phyloP scores from a whole-genome alignment of 306 rosid species.

The Mimosa bimucronata region DNA sequence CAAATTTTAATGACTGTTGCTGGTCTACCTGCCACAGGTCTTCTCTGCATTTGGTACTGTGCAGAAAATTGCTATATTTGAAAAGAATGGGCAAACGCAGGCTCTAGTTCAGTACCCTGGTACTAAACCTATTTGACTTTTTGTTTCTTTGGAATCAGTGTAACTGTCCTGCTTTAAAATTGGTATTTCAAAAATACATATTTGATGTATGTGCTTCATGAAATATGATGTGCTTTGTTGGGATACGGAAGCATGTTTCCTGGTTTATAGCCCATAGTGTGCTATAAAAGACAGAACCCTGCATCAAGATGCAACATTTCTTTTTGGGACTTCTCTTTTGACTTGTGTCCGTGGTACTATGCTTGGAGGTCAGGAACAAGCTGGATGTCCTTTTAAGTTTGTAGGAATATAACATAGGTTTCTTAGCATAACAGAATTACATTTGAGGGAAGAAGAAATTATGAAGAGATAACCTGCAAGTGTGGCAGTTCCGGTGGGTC shows the following conservation, averaged over 20 bases:
- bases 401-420: background rate
- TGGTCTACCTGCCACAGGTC: constrained; percentile 54
- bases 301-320: background rate
- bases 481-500: background rate
- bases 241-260: background rate
- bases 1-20: constrained; percentile 28
- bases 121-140: constrained; percentile 41
- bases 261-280: background rate
- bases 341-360: background rate
- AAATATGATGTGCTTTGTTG: background rate
- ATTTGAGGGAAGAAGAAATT: background rate
- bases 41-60: constrained; percentile 78
- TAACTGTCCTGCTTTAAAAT: background rate
- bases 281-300: background rate
- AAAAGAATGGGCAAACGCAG: constrained; percentile 87
- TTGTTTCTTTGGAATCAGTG: constrained; percentile 13
- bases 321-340: background rate
- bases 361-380: background rate
- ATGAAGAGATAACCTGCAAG: background rate
- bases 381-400: background rate
- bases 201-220: background rate
- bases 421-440: background rate
- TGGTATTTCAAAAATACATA: constrained; percentile 8
- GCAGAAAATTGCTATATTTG: constrained; percentile 87
- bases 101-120: constrained; percentile 87